Base-by-base conservation (phyloP, 805 yeast genomes). In the Lachancea kluyveri region DNA sequence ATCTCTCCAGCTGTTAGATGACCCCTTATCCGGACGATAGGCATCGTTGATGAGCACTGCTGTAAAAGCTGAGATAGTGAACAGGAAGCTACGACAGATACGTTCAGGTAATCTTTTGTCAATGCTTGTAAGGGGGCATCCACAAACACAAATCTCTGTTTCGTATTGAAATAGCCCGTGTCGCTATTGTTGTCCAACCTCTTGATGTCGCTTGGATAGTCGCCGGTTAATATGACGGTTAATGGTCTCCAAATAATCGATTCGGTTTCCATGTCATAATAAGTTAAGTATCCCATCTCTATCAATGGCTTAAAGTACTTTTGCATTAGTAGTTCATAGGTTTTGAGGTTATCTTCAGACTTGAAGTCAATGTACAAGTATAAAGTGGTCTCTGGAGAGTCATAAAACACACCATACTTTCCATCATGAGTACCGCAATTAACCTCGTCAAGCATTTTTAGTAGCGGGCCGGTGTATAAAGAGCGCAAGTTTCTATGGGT, bases 291-390 rank as follows among this genome's bases (percentile, higher is more conserved):
- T 3, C 62, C 67, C 15, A 59, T 56, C 11, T 65, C 65, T 10
- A 68, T 60, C 21, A 79, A 64, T 4, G 70, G 66, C 30, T 62
- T 53, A 22, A 80, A 62, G 20, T 50, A 44, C 11, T 66, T 62
- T 6, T 58, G 52, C 40, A 63, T 57, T 21, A 82, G 55, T 13
- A 60, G 52, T 1, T 58, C 52, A 52, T 71, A 79, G 1, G 77
- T 68, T 14, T 43, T 38, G 3, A 22, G 35, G n/a, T 49, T 46
- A 2, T 60, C 61, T 14, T 58, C 54, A n/a, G 81, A 73, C 46
- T 78, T 78, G 44, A 77, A 62, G 52, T 82, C 90, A 43, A 81
- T 62, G 59, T 77, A 74, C 18, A 81, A 57, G 49, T 69, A 74
- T 12, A 78, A 53, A 2, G 84, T 72, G n/a, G 63, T 55, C 30